Evolutionary conservation across 83 land plant species (phyloP).

Genomic region (Thuja plicata): DNA sequence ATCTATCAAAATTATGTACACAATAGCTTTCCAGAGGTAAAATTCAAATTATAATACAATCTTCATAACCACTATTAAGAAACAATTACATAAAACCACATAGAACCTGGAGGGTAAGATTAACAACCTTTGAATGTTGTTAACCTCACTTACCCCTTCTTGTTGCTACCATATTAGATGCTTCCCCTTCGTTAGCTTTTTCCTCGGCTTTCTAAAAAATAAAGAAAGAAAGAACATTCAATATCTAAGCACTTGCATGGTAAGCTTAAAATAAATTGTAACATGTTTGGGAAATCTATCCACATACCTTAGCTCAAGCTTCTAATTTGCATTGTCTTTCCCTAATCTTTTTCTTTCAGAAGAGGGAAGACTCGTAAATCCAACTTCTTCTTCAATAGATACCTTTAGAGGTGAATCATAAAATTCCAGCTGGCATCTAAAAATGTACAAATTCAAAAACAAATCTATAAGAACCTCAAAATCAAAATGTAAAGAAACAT

Average conservation of each 20-base stretch:
- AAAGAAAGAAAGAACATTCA: background rate
- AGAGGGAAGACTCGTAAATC: conserved; percentile 68
- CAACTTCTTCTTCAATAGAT: conserved; percentile 77
- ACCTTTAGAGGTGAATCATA: conserved; percentile 83
- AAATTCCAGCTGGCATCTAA: conserved; percentile 87
- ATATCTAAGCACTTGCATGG: background rate
- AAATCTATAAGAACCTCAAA: background rate
- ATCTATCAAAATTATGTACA: no score
- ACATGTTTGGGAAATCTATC: background rate
- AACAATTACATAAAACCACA: no score
- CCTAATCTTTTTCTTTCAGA: conserved; percentile 85
- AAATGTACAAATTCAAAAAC: conserved; percentile 1
- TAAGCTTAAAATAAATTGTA: background rate
- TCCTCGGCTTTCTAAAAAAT: conserved; percentile 81
- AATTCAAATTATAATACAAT: no score
- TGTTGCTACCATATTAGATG: conserved; percentile 30
- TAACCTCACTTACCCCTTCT: conserved; percentile 72
- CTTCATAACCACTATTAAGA: no score
- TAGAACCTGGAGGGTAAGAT: no score
- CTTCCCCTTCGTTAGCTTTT: conserved; percentile 77
- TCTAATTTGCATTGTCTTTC: conserved; percentile 88
- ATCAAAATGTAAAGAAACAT: no score
- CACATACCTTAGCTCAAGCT: conserved; percentile 83
- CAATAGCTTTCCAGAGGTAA: no score
- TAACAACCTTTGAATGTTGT: conserved; percentile 69